Conservation (phyloP, 2,329 filamentous ascomycete genomes). For the Penicillium sp. region DNA sequence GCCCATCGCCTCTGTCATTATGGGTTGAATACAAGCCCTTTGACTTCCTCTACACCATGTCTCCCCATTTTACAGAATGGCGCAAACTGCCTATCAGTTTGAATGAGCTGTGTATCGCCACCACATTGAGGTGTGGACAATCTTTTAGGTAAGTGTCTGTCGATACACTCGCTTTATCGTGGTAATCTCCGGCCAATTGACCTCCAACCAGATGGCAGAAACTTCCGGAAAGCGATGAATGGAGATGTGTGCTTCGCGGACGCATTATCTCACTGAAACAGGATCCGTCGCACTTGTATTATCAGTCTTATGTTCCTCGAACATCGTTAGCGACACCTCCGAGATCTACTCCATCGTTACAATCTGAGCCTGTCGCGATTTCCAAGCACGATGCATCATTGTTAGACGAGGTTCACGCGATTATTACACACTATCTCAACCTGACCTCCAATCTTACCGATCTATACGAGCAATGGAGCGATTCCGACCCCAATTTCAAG, state of each 20-base stretch:
- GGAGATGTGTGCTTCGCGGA: constrained; percentile 84
- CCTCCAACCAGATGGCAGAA: constrained; percentile 69
- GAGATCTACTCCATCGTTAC: constrained; percentile 32
- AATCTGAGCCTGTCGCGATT: constrained; percentile 18
- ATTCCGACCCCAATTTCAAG: constrained; percentile 80
- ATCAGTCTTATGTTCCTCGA: constrained; percentile 62
- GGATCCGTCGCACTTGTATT: constrained; percentile 73
- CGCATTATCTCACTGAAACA: constrained; percentile 82
- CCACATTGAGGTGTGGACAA: constrained; percentile 88
- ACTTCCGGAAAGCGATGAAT: constrained; percentile 67
- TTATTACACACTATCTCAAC: constrained; percentile 84
- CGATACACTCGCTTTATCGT: neutral
- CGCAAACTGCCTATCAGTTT: constrained; percentile 77
- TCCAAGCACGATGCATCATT: constrained; percentile 26
- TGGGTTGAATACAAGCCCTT: constrained; percentile 12
- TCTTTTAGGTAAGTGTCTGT: constrained; percentile 64
- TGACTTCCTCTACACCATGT: constrained; percentile 23
- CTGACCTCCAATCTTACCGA: constrained; percentile 69
- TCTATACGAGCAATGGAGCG: constrained; percentile 84
- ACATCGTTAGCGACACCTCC: constrained; percentile 24
- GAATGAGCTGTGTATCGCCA: constrained; percentile 88
- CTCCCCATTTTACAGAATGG: constrained; percentile 67
- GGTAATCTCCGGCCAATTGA: constrained; percentile 1
- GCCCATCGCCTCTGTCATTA: neutral
- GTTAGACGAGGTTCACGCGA: constrained; percentile 65